Evolutionary conservation across 805 yeast species (phyloP).

Genomic region (Nakazawaea peltata): DNA sequence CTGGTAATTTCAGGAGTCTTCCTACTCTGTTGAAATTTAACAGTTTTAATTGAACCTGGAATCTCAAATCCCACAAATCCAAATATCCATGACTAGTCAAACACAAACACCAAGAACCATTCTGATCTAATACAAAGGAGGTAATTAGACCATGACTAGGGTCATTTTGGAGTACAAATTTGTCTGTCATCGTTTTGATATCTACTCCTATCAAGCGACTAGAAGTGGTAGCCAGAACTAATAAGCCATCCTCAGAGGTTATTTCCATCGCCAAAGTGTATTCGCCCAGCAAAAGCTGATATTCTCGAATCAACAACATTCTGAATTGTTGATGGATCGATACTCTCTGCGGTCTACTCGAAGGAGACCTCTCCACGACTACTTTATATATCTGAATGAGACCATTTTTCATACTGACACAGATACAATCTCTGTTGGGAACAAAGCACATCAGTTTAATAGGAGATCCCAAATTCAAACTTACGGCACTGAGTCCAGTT

Average conservation of each 20-base stretch:
- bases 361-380: conserved; percentile 17
- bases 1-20: conserved; percentile 36
- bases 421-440: conserved; percentile 48
- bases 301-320: conserved; percentile 29
- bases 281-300: conserved; percentile 22
- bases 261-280: conserved; percentile 38
- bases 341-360: too few relatives aligned
- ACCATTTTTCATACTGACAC: conserved; percentile 45
- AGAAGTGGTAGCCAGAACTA: conserved; percentile 45
- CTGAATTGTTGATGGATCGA: conserved; percentile 17
- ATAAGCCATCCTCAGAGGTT: conserved; percentile 24
- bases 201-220: conserved; percentile 49
- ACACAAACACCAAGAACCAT: conserved; percentile 53
- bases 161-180: conserved; percentile 40
- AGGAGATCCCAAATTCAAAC: conserved; percentile 38
- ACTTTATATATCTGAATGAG: conserved; percentile 32
- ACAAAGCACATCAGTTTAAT: conserved; percentile 45
- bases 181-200: conserved; percentile 43
- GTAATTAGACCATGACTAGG: conserved; percentile 59
- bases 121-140: conserved; percentile 46
- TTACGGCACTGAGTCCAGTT: conserved; percentile 37
- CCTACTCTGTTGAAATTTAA: conserved; percentile 44
- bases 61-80: conserved; percentile 77
- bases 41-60: conserved; percentile 47
- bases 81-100: conserved; percentile 75